A percentile compares a stretch with the other conserved stretches of the same genome.
Conservation (phyloP, 1,139 yeast genomes). For the Scheffersomyces cryptocercus region DNA sequence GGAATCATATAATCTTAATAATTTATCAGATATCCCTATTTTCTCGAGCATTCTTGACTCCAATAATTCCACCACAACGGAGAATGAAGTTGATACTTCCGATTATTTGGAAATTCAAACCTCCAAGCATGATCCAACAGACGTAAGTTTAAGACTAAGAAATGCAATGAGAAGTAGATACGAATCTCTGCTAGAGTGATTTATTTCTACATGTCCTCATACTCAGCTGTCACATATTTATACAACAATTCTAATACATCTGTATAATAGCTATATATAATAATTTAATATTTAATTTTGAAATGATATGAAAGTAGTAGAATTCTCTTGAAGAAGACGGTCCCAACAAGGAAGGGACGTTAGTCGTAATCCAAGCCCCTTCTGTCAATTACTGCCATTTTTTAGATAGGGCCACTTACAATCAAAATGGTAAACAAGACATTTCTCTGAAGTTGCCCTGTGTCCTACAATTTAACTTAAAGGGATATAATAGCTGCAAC, state of each 20-base stretch:
- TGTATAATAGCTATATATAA: no score
- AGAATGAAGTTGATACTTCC: slow-evolving; percentile 4
- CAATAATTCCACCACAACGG: slow-evolving; percentile 2
- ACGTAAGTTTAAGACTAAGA: slow-evolving; percentile 3
- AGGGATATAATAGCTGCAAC: no score
- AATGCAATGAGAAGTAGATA: neutral
- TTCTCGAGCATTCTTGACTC: slow-evolving; percentile 27
- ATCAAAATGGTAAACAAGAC: no score
- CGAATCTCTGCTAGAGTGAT: neutral
- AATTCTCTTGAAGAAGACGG: no score
- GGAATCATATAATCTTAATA: slow-evolving; percentile 18
- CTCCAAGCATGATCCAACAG: neutral
- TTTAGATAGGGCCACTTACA: no score
- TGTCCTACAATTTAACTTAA: no score
- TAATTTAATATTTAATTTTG: no score
- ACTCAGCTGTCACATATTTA: no score
- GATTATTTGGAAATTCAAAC: neutral
- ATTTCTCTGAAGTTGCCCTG: no score
- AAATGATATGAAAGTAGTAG: no score
- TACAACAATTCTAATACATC: no score
- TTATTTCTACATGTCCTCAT: neutral
- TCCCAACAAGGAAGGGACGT: slow-evolving; percentile 4
- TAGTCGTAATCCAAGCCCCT: neutral
- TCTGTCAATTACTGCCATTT: no score
- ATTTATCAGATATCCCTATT: slow-evolving; percentile 35